Base-by-base conservation (phyloP, 192 early-diverging fungal species). In the Coemansia erecta region DNA sequence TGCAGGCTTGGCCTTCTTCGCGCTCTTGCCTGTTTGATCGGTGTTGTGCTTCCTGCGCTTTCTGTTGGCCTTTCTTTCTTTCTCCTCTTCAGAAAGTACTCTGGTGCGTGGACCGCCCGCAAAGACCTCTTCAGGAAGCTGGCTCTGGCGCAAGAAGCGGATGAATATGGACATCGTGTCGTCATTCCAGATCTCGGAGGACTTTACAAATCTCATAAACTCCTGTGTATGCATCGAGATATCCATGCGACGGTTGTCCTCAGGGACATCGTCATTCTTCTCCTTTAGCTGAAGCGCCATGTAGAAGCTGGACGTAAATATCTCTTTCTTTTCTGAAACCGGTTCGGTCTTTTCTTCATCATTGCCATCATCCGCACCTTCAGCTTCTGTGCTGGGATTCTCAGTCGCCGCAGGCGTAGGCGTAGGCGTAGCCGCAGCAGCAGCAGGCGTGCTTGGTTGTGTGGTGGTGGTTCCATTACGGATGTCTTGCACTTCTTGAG, bases 221-320 rank as follows among this genome's bases (percentile, higher is more conserved):
- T 94, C 93, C 15, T 77, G 63, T n/a, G 85, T 89, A 8, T 93
- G 91, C 82, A 88, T 85, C 13, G 85, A 77, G 19, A 97, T 77
- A 58, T 96, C 89, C 72, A 96, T 66, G 43, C 84, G 84, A 13
- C 85, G 67, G 22, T 79, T 81, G n/a, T 65, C 86, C 8, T 70
- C 63, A 3, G 78, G 43, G 23, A 72, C 74, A 51, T 73, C 81
- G 66, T 67, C 28, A 31, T 31, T 49, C 55, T 83, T 84, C 19
- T 84, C 73, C 35, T 82, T 80, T 23, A 94, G 81, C 28, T 76
- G 65, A 14, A 99, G 64, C 2, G 95, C 97, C 68, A 99, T 85
- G 64, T 97, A 97, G 64, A 95, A 97, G 13, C 85, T 85, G 5
- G 93, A 89, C 3, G 89, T 90, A 58, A 85, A 87, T 14, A 92